Percentiles rank a stretch among this genome's conserved stretches.
Evolutionary conservation across 2,329 filamentous ascomycete species (phyloP).

Genomic region (Neurospora crassa): DNA sequence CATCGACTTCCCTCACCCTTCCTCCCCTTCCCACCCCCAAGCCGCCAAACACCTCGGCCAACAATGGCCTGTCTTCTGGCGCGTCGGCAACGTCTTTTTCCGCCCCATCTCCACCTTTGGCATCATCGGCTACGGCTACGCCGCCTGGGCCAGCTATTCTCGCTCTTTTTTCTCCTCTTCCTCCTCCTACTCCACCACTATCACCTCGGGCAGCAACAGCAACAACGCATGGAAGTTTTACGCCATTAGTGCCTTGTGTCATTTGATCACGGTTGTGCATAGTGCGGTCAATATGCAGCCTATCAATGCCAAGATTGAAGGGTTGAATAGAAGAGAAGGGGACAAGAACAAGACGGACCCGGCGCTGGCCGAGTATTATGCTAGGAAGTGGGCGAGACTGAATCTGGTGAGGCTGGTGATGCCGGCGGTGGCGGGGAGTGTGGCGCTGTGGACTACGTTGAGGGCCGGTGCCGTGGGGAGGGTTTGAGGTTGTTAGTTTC

Average conservation of each 20-base stretch:
- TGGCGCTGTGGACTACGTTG: conserved; percentile 23
- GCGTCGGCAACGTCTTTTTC: conserved; percentile 41
- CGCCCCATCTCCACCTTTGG: conserved; percentile 39
- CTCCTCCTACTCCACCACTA: not conserved
- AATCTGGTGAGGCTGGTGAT: conserved; percentile 27
- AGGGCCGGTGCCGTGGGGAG: not conserved
- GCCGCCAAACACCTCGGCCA: conserved; percentile 34
- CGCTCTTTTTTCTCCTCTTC: not conserved
- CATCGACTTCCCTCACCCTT: conserved; percentile 20
- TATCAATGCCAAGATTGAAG: conserved; percentile 37
- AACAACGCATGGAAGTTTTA: conserved; percentile 34
- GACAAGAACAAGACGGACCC: conserved; percentile 11
- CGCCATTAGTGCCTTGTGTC: conserved; percentile 31
- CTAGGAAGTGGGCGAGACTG: conserved; percentile 25
- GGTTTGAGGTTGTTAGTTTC: not conserved
- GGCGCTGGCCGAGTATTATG: conserved; percentile 23
- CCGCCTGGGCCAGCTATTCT: conserved; percentile 25
- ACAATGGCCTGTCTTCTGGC: conserved; percentile 42
- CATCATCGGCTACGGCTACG: conserved; percentile 36
- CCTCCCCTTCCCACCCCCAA: conserved; percentile 13
- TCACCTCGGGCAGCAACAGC: conserved; percentile 11
- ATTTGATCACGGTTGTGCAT: conserved; percentile 37
- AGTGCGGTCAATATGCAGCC: conserved; percentile 42
- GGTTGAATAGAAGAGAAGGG: conserved; percentile 16
- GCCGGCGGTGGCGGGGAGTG: conserved; percentile 24